Percentiles rank a stretch among this genome's conserved stretches.
phyloP scores from a whole-genome alignment of 2,329 filamentous ascomycete genomes.

The Westerdykella ornata region DNA sequence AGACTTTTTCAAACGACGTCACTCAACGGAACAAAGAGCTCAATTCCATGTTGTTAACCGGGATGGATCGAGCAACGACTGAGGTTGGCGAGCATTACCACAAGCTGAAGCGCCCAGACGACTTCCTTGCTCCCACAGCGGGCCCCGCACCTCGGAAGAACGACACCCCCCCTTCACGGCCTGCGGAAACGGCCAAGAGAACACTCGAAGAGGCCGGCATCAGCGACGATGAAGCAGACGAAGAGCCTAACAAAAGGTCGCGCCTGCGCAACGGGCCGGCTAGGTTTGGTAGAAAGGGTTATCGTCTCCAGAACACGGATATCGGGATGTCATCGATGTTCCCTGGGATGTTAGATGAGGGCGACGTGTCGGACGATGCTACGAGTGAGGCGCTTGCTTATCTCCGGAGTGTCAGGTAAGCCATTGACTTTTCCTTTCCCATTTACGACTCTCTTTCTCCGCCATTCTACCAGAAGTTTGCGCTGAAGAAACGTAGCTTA shows the following conservation, averaged over 20 bases:
- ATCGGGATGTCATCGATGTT: constrained; percentile 27
- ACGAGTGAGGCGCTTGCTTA: constrained; percentile 30
- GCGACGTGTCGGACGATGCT: constrained; percentile 20
- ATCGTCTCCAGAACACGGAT: constrained; percentile 9
- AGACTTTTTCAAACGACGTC: no score
- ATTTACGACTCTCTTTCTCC: constrained; percentile 1
- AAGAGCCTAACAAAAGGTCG: constrained; percentile 2
- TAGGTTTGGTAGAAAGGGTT: constrained; percentile 6
- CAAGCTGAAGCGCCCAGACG: constrained; percentile 31
- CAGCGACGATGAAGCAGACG: constrained; percentile 1
- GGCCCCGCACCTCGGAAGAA: background rate
- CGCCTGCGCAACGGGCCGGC: background rate
- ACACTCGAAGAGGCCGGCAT: constrained; percentile 2
- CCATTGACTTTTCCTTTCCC: constrained; percentile 1
- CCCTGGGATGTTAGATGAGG: constrained; percentile 25
- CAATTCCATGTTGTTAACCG: background rate
- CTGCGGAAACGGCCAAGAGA: constrained; percentile 3
- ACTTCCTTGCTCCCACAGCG: constrained; percentile 11
- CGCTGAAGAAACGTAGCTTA: constrained; percentile 13
- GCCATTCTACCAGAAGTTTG: constrained; percentile 1
- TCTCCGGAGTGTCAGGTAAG: constrained; percentile 31
- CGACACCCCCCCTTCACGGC: constrained; percentile 8
- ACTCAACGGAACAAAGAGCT: no score
- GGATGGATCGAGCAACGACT: constrained; percentile 9
- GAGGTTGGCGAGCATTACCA: constrained; percentile 33